Percentiles rank a stretch among this genome's conserved stretches.
Evolutionary conservation across 2,329 filamentous ascomycete species (phyloP).

Genomic region (Drechslerella coelobrocha): DNA sequence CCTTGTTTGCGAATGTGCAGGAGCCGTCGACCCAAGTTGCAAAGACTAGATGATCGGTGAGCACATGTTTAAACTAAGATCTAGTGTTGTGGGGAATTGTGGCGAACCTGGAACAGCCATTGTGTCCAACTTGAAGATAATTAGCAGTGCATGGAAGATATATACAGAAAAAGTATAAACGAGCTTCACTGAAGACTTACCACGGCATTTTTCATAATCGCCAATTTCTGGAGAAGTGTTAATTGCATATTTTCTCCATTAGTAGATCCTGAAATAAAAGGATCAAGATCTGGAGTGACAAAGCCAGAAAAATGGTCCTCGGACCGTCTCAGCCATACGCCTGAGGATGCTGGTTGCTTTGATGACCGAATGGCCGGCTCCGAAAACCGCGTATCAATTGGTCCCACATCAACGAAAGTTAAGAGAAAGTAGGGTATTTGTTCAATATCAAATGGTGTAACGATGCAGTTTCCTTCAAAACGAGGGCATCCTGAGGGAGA

Average conservation of each 20-base stretch:
- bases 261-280: not conserved
- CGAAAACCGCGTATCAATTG: conserved; percentile 14
- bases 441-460: conserved; percentile 22
- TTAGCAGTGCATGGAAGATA: conserved; percentile 1
- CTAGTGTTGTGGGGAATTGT: not conserved
- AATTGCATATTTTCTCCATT: conserved; percentile 15
- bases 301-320: conserved; percentile 6
- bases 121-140: conserved; percentile 63
- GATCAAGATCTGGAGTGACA: not conserved
- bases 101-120: conserved; percentile 68
- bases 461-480: conserved; percentile 40
- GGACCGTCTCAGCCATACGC: conserved; percentile 30
- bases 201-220: conserved; percentile 77
- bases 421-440: conserved; percentile 23
- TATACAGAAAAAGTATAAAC: too few relatives aligned
- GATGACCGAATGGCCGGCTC: conserved; percentile 19
- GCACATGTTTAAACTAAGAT: not conserved
- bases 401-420: conserved; percentile 36
- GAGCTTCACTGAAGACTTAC: conserved; percentile 60
- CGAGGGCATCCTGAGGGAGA: conserved; percentile 43
- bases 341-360: conserved; percentile 30
- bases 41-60: conserved; percentile 62
- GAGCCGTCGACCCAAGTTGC: conserved; percentile 83
- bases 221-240: conserved; percentile 73
- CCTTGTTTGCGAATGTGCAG: conserved; percentile 75